Evolutionary conservation across 306 rosid genomes (phyloP), one percentile per base, ranked within the genome.

Genomic region (Malus sieversii): DNA sequence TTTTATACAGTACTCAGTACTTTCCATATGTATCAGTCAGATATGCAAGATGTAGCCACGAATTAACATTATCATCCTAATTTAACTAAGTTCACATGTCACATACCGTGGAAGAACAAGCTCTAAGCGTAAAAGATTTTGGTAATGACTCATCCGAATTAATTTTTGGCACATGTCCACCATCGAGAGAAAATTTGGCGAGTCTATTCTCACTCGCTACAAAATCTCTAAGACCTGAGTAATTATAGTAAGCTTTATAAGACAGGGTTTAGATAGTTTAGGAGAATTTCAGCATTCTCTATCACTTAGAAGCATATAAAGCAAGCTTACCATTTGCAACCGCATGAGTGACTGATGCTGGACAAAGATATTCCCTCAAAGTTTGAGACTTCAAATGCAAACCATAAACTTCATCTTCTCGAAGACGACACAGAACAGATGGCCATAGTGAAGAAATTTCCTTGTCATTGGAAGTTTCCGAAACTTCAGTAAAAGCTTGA

Each of bases 61-160:
- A 15, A 71, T 61, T 70, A 65, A 6, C 14, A 10, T 18, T 4
- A 27, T 18, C 69, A 52, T 62, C 60, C 35, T 46, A 18, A 38
- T 70, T 63, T 25, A 77, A 82, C 68, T 42, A 52, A 52, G 80
- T 74, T 73, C 55, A 82, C 74, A 84, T 91, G 62, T 84, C 76
- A 84, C 96, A 66, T 87, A 90, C 97, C 73, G 84, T 67, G 74
- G 91, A 86, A 71, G 98, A 86, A 80, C 97, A 90, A 84, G 91
- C 84, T 87, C 87, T 86, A 79, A 84, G 79, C 75, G 76, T 44
- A 69, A 80, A 85, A 69, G 86, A 73, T 61, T 65, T 75, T 40
- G 71, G 66, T 60, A 69, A 76, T 58, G 68, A 66, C 76, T 82
- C 84, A 74, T 30, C 60, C 51, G 85, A 60, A 75, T 63, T 30